Evolutionary conservation across 2,329 filamentous ascomycete species (phyloP).

Genomic region (Aureobasidium sp.): DNA sequence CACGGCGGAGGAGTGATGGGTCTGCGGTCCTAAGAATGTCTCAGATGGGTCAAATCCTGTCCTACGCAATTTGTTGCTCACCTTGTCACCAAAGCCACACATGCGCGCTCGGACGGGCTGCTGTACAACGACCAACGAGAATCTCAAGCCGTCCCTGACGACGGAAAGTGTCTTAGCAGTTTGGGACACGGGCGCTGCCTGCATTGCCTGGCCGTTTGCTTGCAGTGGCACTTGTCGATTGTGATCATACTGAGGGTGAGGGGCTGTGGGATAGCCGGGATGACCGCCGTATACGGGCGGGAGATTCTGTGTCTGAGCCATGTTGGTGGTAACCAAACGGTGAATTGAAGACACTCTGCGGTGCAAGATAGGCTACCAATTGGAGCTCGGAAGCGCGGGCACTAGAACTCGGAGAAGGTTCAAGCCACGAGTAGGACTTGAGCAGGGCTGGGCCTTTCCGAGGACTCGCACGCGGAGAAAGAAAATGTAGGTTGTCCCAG

Average conservation of each 20-base stretch:
- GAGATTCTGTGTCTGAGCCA: slow-evolving; percentile 9
- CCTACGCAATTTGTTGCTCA: slow-evolving; percentile 31
- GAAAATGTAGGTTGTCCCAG: not conserved
- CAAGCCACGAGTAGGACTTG: not conserved
- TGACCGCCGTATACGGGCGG: slow-evolving; percentile 1
- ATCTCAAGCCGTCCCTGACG: not conserved
- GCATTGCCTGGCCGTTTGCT: slow-evolving; percentile 9
- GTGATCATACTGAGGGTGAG: slow-evolving; percentile 6
- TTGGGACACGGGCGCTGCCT: not conserved
- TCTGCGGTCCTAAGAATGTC: slow-evolving; percentile 63
- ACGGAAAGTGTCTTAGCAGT: not conserved
- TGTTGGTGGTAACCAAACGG: slow-evolving; percentile 4
- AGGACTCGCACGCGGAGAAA: not conserved
- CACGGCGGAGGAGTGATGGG: slow-evolving; percentile 95
- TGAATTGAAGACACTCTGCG: not conserved
- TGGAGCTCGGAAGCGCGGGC: not conserved
- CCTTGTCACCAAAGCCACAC: slow-evolving; percentile 99
- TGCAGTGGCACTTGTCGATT: not conserved
- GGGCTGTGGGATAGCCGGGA: not conserved
- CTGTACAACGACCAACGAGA: slow-evolving; percentile 55
- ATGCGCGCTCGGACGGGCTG: slow-evolving; percentile 89
- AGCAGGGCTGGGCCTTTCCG: not conserved
- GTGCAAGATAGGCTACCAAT: slow-evolving; percentile 4
- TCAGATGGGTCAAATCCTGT: slow-evolving; percentile 18
- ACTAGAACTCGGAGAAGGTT: not conserved